Evolutionary conservation across 1,139 yeast genomes (phyloP), one percentile per base, ranked within the genome.

Genomic region (Lodderomyces theae): DNA sequence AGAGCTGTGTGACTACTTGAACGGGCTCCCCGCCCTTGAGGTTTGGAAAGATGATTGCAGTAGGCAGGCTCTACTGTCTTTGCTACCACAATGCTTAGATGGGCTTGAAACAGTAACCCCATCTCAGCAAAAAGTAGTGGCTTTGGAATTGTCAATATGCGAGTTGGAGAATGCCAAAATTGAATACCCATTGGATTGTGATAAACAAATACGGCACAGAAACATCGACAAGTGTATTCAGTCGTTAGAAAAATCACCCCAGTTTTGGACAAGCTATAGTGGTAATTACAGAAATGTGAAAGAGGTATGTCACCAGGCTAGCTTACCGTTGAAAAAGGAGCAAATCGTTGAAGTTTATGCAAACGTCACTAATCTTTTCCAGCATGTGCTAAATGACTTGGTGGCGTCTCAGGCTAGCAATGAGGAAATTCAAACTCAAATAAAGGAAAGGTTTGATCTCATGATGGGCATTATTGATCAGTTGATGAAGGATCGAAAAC

Each of bases 261-360:
- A 77, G 51, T 73, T 73, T 62, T 79, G 85, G 85, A 78, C 83
- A 0, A 74, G 79, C 0, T 79, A 72, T 48, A 77, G 79, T 47
- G 84, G 84, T 0, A 72, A 79, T 47, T 79, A 75, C 48, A 63
- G 79, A 38, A 70, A 71, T 18, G 56, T 79, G 2, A 66, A 72
- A 3, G 62, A 67, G 3, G 59, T 77, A 0, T 79, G 84, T 48
- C 63, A 62, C 46, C 79, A 77, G 42, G 72, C 74, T 37, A 64
- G 79, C 0, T 48, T 74, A 3, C 81, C 82, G 0, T 75, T 57
- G 48, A 78, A 77, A 44, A 77, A 77, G 45, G 77, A 74, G 34
- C 79, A 74, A 41, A 64, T 79, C 0, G 45, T 78, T 34, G 51
- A 59, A 10, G 52, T 77, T 24, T 78, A 74, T 48, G 42, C 67